phyloP scores from a whole-genome alignment of 345 rosid species.

The Cardamine resedifolia region DNA sequence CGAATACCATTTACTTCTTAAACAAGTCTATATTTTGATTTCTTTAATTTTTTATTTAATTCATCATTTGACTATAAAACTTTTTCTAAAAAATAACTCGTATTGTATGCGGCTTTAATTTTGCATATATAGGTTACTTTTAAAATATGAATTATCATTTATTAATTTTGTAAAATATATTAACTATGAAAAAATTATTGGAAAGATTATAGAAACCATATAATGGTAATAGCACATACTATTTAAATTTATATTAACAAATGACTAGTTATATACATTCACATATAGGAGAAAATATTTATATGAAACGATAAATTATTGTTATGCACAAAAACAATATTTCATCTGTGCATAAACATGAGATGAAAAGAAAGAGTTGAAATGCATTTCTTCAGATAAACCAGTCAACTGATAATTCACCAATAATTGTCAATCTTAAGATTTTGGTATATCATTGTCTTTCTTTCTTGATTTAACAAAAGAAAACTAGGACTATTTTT shows the following conservation, averaged over 20 bases:
- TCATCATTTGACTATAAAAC: background rate
- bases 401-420: background rate
- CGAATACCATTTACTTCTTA: no score
- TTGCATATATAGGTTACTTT: background rate
- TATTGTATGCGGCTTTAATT: background rate
- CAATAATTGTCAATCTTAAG: background rate
- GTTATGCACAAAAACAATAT: background rate
- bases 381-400: background rate
- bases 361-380: no score
- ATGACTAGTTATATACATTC: background rate
- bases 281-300: background rate
- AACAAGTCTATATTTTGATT: background rate
- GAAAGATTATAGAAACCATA: background rate
- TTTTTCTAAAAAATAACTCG: background rate
- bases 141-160: background rate
- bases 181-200: background rate
- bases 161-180: background rate
- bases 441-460: background rate
- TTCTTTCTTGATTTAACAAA: background rate
- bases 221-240: background rate
- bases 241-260: background rate
- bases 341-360: background rate
- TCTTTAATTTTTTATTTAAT: background rate
- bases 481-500: background rate
- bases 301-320: background rate